These are phyloP conservation scores for Malus hybrid DNA, from an alignment of 331 rosid genomes.

Conservation along the genomic window DNA sequence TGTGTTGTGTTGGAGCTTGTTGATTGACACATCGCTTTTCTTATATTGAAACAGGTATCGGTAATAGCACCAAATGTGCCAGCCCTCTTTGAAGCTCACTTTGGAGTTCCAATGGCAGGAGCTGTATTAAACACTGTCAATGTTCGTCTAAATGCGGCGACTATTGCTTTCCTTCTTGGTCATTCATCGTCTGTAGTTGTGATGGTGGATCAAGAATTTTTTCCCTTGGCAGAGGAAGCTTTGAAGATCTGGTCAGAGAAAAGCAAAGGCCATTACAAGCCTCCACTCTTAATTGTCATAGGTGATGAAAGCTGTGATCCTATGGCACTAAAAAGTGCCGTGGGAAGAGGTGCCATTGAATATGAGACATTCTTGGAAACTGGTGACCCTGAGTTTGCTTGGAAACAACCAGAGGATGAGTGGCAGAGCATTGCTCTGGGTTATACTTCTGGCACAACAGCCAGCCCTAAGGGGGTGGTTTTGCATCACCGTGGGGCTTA, in stretches of 20 bases:
- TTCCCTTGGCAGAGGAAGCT: slow-evolving; percentile 70
- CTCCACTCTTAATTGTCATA: slow-evolving; percentile 60
- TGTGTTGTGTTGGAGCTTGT: slow-evolving; percentile 12
- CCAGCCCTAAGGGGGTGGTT: slow-evolving; percentile 95
- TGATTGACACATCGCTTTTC: slow-evolving; percentile 7
- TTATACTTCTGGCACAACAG: slow-evolving; percentile 89
- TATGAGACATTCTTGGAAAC: slow-evolving; percentile 62
- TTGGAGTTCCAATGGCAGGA: slow-evolving; percentile 85
- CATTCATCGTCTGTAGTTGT: slow-evolving; percentile 62
- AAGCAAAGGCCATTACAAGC: slow-evolving; percentile 28
- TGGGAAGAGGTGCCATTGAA: slow-evolving; percentile 58
- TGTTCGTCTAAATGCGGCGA: slow-evolving; percentile 65
- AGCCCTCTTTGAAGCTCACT: slow-evolving; percentile 87
- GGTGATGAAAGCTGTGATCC: slow-evolving; percentile 72
- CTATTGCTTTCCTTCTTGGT: slow-evolving; percentile 69
- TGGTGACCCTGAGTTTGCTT: slow-evolving; percentile 77
- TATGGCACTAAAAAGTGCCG: slow-evolving; percentile 37
- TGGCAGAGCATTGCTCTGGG: slow-evolving; percentile 96
- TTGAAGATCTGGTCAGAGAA: slow-evolving; percentile 54
- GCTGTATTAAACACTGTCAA: slow-evolving; percentile 78
- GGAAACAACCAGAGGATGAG: slow-evolving; percentile 90
- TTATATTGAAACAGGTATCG: slow-evolving; percentile 50
- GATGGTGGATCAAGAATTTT: slow-evolving; percentile 81
- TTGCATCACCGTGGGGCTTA: slow-evolving; percentile 92
- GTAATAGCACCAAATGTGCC: slow-evolving; percentile 85